Evolutionary conservation across 352 stramenopile genomes (phyloP), one percentile per base, ranked within the genome.

Genomic region (Globisporangium barbulae): DNA sequence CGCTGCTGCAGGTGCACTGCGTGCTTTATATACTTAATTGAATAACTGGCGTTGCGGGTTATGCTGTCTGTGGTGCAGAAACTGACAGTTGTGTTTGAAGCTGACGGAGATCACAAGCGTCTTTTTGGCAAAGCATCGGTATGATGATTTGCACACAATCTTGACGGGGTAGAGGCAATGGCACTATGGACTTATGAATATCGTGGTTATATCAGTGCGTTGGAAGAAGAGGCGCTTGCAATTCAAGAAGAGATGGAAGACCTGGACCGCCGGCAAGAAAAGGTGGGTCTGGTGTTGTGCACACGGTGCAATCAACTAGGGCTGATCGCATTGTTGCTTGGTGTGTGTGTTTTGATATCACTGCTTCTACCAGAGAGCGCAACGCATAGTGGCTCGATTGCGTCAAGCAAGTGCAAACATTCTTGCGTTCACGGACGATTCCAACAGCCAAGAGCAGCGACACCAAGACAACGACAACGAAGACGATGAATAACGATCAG

Each of bases 231-330:
- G 39, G 76, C 74, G 1, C 60, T 60, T 5, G 74, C 61, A 61
- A 88, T 92, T 49, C 83, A 89, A 70, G 71, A 63, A 9, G 83
- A 85, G 59, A 72, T 92, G 65, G 73, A 88, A 10, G 69, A 85
- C 31, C 65, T 92, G 25, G 53, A 89, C 52, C 65, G 67, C 17
- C 75, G 75, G 41, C 83, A 92, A 67, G 77, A 89, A 57, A 52
- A 48, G 67, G 83, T 89, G 17, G 28, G 53, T 13, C n/a, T 48
- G 25, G 28, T 17, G 3, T 54, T 22, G 17, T 12, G 55, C 6
- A 30, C 5, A 21, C 53, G 25, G 31, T 17, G 33, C n/a, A 28
- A 17, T 22, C 5, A 30, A 6, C 2, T 4, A 13, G 0, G 31
- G 5, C 50, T 63, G 3, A 63, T 12, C 12, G 22, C 3, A 3